These are phyloP conservation scores for Bassia scoparia DNA, from an alignment of 148 eudicot species.

Conservation along the genomic window DNA sequence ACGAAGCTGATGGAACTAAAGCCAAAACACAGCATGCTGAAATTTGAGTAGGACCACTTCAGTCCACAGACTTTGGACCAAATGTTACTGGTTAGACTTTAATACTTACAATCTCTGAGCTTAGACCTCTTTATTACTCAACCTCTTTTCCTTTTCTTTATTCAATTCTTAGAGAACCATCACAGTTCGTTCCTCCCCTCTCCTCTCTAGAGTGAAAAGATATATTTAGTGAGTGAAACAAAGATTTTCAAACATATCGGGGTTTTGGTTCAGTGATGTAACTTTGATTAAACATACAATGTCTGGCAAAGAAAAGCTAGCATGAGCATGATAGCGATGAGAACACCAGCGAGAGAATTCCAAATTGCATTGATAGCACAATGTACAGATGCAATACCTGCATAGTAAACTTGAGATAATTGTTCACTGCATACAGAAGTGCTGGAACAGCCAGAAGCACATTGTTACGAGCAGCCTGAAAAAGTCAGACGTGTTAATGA, in stretches of 20 bases:
- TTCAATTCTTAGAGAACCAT: neutral
- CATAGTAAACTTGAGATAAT: conserved; percentile 87
- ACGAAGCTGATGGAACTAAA: neutral
- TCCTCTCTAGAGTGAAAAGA: neutral
- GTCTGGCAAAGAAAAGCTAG: neutral
- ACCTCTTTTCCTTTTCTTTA: neutral
- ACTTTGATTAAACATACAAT: no score
- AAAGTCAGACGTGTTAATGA: conserved; percentile 6
- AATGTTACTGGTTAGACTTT: neutral
- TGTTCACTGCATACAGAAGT: conserved; percentile 70
- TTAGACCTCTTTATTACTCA: neutral
- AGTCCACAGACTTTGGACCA: neutral
- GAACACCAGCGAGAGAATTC: neutral
- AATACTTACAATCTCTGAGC: neutral
- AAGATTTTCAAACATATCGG: neutral
- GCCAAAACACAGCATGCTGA: neutral
- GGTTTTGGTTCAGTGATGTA: neutral
- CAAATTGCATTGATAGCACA: neutral
- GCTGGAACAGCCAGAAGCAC: conserved; percentile 82
- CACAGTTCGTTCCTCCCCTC: neutral
- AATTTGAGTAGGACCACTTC: neutral
- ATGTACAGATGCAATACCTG: conserved; percentile 43
- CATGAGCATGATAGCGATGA: neutral
- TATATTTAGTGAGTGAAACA: neutral
- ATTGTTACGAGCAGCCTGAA: conserved; percentile 96